phyloP scores from a whole-genome alignment of 495 filamentous ascomycete genomes.

The Physcia stellaris region DNA sequence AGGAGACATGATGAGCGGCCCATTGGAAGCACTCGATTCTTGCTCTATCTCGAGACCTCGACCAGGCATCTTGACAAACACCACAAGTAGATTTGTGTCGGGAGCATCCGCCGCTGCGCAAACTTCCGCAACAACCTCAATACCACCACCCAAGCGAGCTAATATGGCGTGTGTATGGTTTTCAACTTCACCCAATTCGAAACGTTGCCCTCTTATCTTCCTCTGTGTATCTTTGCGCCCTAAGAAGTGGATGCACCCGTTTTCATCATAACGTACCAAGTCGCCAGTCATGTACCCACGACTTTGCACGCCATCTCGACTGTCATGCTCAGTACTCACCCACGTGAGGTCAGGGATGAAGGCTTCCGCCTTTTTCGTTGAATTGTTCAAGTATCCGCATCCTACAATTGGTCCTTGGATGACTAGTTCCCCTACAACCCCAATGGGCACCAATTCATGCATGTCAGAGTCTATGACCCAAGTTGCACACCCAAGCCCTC shows the following conservation, averaged over 20 bases:
- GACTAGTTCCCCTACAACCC: conserved; percentile 39
- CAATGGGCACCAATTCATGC: conserved; percentile 34
- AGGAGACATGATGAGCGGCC: conserved; percentile 3
- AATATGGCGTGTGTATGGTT: conserved; percentile 22
- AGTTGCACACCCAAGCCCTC: conserved; percentile 8
- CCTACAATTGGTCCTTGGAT: conserved; percentile 36
- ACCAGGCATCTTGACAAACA: conserved; percentile 15
- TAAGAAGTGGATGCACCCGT: conserved; percentile 16
- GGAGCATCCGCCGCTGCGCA: conserved; percentile 2
- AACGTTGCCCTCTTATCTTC: conserved; percentile 19
- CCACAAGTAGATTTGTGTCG: conserved; percentile 9
- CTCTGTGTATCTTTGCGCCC: conserved; percentile 22
- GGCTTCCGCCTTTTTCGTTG: conserved; percentile 32
- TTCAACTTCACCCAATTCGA: conserved; percentile 24
- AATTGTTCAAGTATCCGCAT: conserved; percentile 39
- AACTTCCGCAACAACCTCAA: conserved; percentile 25
- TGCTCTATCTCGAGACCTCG: neutral
- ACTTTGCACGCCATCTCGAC: no score
- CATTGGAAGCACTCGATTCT: neutral
- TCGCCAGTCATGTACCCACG: conserved; percentile 28
- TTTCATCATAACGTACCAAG: conserved; percentile 15
- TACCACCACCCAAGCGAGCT: conserved; percentile 23
- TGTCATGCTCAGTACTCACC: conserved; percentile 9
- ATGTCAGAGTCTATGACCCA: conserved; percentile 43
- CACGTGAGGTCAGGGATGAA: conserved; percentile 31